Conservation (phyloP, 169 alveolate species). For the Plasmodium relictum region DNA sequence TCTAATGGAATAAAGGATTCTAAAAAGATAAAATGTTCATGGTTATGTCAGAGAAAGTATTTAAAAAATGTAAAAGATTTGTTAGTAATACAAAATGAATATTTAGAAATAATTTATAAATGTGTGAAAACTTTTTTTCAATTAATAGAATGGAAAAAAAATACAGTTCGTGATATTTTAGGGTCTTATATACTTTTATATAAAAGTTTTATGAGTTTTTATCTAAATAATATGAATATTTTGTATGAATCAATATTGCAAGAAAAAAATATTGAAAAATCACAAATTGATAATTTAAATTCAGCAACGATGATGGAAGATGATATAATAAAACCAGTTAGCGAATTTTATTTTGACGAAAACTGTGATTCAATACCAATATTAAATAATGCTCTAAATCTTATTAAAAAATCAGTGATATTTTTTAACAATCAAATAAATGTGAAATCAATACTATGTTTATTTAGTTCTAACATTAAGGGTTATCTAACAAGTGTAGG, state of each 20-base stretch:
- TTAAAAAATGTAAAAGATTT: constrained; percentile 65
- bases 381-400: constrained; percentile 55
- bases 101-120: constrained; percentile 38
- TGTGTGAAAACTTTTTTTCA: constrained; percentile 68
- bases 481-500: constrained; percentile 76
- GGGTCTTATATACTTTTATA: constrained; percentile 64
- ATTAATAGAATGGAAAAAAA: constrained; percentile 73
- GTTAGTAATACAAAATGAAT: constrained; percentile 69
- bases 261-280: constrained; percentile 43
- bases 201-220: constrained; percentile 61
- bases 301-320: constrained; percentile 30
- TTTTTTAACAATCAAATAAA: constrained; percentile 50
- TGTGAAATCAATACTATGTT: constrained; percentile 55
- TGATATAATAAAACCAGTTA: constrained; percentile 29
- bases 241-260: constrained; percentile 61
- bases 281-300: constrained; percentile 60
- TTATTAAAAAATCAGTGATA: constrained; percentile 29
- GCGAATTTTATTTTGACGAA: constrained; percentile 34
- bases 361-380: constrained; percentile 26
- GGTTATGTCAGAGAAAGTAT: constrained; percentile 78
- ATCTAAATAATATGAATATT: constrained; percentile 69
- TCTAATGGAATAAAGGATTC: constrained; percentile 66
- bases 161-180: constrained; percentile 45
- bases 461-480: constrained; percentile 46
- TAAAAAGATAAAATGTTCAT: constrained; percentile 72